Percentiles rank a stretch among this genome's conserved stretches.
These are phyloP conservation scores for Moesziomyces globuligerus DNA, from an alignment of 1,284 basidiomycete genomes.

Conservation along the genomic window DNA sequence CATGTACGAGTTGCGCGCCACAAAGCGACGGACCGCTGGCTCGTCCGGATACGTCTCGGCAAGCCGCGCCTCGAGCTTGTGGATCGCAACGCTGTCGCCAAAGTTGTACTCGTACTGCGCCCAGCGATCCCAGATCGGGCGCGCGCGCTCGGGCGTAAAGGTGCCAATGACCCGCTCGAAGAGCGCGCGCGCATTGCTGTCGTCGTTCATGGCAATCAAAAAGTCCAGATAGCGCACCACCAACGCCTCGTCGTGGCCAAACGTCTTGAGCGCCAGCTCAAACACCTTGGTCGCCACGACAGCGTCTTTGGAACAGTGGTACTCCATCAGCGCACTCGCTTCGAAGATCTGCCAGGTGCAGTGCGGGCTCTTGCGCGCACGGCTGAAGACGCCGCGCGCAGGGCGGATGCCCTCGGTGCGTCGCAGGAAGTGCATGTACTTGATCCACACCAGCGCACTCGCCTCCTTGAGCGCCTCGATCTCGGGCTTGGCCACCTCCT, in stretches of 20 bases:
- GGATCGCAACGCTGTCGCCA: conserved; percentile 87
- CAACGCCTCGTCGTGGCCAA: conserved; percentile 79
- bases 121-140: conserved; percentile 94
- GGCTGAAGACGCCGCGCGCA: conserved; percentile 81
- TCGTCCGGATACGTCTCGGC: conserved; percentile 87
- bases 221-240: conserved; percentile 90
- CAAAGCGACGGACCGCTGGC: conserved; percentile 88
- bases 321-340: conserved; percentile 89
- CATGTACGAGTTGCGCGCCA: conserved; percentile 86
- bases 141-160: conserved; percentile 81
- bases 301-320: conserved; percentile 88
- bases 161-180: conserved; percentile 87
- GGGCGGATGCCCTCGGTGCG: conserved; percentile 85
- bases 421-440: conserved; percentile 91
- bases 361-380: conserved; percentile 85
- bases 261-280: conserved; percentile 89
- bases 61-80: conserved; percentile 88
- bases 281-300: conserved; percentile 90
- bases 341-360: conserved; percentile 94
- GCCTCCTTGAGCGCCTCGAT: conserved; percentile 70
- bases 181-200: conserved; percentile 91
- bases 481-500: conserved; percentile 67
- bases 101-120: conserved; percentile 94
- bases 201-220: conserved; percentile 92
- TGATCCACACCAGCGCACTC: conserved; percentile 74